These are phyloP conservation scores for Nitzschia inconspicua DNA, from an alignment of 108 stramenopile genomes.

Conservation along the genomic window DNA sequence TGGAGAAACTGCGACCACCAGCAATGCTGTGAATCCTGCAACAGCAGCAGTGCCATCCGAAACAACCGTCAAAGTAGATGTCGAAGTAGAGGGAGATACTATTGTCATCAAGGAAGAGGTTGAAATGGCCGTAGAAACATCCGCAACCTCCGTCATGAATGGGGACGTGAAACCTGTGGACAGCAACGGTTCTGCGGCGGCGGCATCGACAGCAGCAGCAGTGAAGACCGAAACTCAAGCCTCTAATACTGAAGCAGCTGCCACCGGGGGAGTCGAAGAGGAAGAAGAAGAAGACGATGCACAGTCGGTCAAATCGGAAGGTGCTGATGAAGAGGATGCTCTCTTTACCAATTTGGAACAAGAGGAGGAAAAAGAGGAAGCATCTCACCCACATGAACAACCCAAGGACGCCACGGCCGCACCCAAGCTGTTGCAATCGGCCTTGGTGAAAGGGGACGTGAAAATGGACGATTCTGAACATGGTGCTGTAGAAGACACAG, in stretches of 20 bases:
- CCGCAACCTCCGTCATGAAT: too few species aligned
- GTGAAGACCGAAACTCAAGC: too few species aligned
- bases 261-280: neutral
- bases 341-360: constrained; percentile 41
- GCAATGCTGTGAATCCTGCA: too few species aligned
- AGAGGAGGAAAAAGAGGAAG: constrained; percentile 31
- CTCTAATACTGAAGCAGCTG: neutral
- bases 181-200: neutral
- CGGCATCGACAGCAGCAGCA: neutral
- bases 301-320: constrained; percentile 11
- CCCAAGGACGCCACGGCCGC: constrained; percentile 61
- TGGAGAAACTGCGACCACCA: too few species aligned
- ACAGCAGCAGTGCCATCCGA: too few species aligned
- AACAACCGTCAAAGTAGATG: too few species aligned
- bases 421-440: constrained; percentile 66
- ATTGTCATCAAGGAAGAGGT: too few species aligned
- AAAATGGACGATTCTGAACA: constrained; percentile 62
- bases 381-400: constrained; percentile 32
- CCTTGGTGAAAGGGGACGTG: constrained; percentile 65
- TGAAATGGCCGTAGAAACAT: too few species aligned
- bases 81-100: too few species aligned
- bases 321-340: constrained; percentile 59
- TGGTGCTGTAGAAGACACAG: constrained; percentile 41
- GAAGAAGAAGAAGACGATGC: constrained; percentile 9
- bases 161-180: neutral